Evolutionary conservation across 2,329 filamentous ascomycete genomes (phyloP).

Genomic region (Fusarium protoensiforme): DNA sequence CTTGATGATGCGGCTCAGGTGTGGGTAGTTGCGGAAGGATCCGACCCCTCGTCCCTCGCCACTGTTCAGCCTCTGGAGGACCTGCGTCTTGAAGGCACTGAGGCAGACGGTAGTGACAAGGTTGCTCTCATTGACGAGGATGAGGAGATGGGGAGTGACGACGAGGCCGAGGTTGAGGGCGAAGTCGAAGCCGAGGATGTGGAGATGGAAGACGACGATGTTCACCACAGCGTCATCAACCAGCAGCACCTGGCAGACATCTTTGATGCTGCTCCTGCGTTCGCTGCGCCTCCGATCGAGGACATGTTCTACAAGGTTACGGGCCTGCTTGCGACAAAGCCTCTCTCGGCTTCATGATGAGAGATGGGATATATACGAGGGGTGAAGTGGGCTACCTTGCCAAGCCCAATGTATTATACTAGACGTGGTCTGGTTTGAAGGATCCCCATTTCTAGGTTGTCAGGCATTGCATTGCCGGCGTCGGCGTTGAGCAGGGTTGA

Average conservation of each 20-base stretch:
- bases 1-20: conserved; percentile 82
- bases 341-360: conserved; percentile 47
- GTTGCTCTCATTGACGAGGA: conserved; percentile 53
- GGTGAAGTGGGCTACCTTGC: conserved; percentile 7
- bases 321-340: conserved; percentile 67
- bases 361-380: conserved; percentile 24
- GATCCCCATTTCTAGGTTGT: conserved; percentile 3
- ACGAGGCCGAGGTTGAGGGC: conserved; percentile 51
- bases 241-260: conserved; percentile 76
- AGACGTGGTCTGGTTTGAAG: conserved; percentile 28
- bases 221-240: conserved; percentile 70
- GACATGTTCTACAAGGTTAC: conserved; percentile 82
- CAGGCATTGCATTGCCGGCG: conserved; percentile 18
- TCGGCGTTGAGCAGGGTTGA: conserved; percentile 28
- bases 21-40: conserved; percentile 70
- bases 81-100: conserved; percentile 58
- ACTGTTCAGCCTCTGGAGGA: conserved; percentile 67
- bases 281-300: conserved; percentile 76
- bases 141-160: conserved; percentile 56
- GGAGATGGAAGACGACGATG: conserved; percentile 59
- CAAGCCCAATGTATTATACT: conserved; percentile 31
- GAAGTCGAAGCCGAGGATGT: conserved; percentile 56
- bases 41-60: conserved; percentile 62
- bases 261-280: conserved; percentile 76
- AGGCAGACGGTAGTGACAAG: conserved; percentile 40